Conservation (phyloP, 495 filamentous ascomycete species). For the Melanomma pulvis-pyrius region DNA sequence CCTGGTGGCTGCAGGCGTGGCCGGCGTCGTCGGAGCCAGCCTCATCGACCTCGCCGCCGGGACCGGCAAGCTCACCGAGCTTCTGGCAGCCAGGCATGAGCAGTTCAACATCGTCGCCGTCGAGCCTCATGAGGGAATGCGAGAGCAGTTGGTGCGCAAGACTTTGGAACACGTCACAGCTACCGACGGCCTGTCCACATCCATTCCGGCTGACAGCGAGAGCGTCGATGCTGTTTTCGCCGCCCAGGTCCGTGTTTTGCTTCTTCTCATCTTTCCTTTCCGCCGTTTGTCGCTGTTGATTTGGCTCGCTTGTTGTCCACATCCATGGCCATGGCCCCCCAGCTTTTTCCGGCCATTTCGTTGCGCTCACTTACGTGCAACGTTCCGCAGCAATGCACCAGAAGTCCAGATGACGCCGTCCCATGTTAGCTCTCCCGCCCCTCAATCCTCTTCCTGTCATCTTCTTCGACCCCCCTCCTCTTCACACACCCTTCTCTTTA, state of each 20-base stretch:
- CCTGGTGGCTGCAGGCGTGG: conserved; percentile 52
- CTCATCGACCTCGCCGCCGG: conserved; percentile 66
- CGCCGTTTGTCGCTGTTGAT: background rate
- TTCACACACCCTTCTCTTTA: conserved; percentile 9
- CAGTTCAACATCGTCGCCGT: conserved; percentile 60
- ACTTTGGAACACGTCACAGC: conserved; percentile 53
- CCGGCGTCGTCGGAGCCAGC: conserved; percentile 46
- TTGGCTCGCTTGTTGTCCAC: background rate
- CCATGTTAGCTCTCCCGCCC: conserved; percentile 12
- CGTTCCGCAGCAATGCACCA: conserved; percentile 19
- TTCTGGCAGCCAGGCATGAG: conserved; percentile 56
- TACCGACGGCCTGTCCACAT: conserved; percentile 56
- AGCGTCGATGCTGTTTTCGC: conserved; percentile 65
- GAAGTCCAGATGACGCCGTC: conserved; percentile 20
- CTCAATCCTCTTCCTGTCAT: conserved; percentile 16
- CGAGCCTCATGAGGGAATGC: conserved; percentile 65
- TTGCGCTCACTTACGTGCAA: background rate
- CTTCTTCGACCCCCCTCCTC: conserved; percentile 14
- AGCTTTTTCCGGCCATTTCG: conserved; percentile 6
- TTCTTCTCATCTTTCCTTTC: conserved; percentile 11
- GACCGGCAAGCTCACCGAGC: conserved; percentile 68
- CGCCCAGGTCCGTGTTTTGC: conserved; percentile 59
- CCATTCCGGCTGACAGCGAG: conserved; percentile 56
- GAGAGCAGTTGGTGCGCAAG: conserved; percentile 58
- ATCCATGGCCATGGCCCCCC: background rate